A percentile compares a stretch with the other conserved stretches of the same genome.
These are phyloP conservation scores for Scenedesmus sp. DNA, from an alignment of 163 green algal species.

Conservation along the genomic window DNA sequence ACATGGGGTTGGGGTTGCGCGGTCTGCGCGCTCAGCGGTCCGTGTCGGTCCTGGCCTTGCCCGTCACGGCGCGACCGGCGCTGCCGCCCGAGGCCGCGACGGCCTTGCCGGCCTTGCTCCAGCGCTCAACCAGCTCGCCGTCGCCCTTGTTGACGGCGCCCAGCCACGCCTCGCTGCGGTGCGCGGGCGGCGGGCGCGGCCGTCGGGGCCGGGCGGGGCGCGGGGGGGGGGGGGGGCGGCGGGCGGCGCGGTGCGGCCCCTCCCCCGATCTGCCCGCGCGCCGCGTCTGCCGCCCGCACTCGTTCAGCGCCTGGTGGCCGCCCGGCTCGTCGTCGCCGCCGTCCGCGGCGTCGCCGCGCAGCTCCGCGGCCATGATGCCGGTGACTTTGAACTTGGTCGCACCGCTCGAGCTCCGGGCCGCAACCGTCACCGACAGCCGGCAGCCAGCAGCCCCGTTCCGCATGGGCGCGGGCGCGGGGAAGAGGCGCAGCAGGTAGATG, in stretches of 20 bases:
- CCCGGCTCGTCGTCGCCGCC: background rate
- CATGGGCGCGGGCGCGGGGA: slow-evolving; percentile 10
- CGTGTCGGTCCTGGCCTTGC: too few relatives aligned
- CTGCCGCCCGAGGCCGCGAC: background rate
- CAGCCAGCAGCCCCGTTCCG: too few relatives aligned
- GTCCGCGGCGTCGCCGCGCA: background rate
- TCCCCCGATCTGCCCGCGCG: too few relatives aligned
- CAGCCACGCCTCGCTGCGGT: slow-evolving; percentile 17
- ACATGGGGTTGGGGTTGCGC: too few relatives aligned
- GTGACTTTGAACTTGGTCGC: slow-evolving; percentile 38
- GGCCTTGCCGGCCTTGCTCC: background rate
- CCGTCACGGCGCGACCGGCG: slow-evolving; percentile 13
- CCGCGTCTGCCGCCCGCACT: too few relatives aligned
- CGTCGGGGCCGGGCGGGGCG: too few relatives aligned
- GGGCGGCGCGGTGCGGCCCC: too few relatives aligned
- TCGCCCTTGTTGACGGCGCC: slow-evolving; percentile 16
- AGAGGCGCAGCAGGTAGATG: slow-evolving; percentile 26
- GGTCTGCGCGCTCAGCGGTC: too few relatives aligned
- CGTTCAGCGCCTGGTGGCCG: background rate
- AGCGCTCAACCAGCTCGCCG: background rate
- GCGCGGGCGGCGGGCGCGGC: too few relatives aligned
- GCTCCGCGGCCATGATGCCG: slow-evolving; percentile 13
- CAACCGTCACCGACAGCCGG: slow-evolving; percentile 7
- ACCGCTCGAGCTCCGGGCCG: background rate
- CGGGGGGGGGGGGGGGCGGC: too few relatives aligned